Evolutionary conservation across 139 green algal species (phyloP).

Genomic region (Chlamydomonas eustigma): DNA sequence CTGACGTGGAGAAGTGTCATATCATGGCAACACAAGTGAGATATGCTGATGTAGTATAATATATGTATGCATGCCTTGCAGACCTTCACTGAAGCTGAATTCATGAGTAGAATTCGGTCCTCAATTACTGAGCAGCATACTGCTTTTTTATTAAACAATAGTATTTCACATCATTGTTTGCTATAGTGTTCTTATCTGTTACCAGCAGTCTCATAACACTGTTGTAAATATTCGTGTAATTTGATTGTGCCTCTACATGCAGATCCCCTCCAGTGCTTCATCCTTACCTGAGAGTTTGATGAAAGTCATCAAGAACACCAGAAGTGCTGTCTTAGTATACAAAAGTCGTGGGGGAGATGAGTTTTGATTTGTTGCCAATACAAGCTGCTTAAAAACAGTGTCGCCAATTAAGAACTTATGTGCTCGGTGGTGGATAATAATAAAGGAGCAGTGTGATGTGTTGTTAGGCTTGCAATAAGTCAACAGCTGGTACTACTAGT

Average conservation of each 20-base stretch:
- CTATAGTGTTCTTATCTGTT: not conserved
- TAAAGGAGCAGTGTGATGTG: too few species aligned
- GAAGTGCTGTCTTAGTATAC: slow-evolving; percentile 26
- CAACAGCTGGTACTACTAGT: too few species aligned
- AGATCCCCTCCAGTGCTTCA: slow-evolving; percentile 14
- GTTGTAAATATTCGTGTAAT: not conserved
- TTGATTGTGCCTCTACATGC: not conserved
- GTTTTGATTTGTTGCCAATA: too few species aligned
- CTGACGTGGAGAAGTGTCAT: slow-evolving; percentile 20
- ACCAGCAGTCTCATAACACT: not conserved
- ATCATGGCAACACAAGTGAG: slow-evolving; percentile 31
- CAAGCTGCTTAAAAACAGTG: too few species aligned
- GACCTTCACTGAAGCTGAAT: not conserved
- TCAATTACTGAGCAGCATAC: not conserved
- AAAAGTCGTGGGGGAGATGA: too few species aligned
- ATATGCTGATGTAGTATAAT: too few species aligned
- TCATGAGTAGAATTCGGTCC: not conserved
- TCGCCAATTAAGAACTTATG: too few species aligned
- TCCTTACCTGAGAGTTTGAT: slow-evolving; percentile 1
- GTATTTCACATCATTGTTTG: not conserved
- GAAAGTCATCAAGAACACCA: slow-evolving; percentile 15
- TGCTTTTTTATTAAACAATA: not conserved
- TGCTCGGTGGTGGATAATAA: too few species aligned
- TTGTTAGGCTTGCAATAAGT: too few species aligned
- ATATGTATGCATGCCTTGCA: too few species aligned